Evolutionary conservation across 1,284 basidiomycete genomes (phyloP), one percentile per base, ranked within the genome.

Genomic region (Wallemia ichthyophaga): DNA sequence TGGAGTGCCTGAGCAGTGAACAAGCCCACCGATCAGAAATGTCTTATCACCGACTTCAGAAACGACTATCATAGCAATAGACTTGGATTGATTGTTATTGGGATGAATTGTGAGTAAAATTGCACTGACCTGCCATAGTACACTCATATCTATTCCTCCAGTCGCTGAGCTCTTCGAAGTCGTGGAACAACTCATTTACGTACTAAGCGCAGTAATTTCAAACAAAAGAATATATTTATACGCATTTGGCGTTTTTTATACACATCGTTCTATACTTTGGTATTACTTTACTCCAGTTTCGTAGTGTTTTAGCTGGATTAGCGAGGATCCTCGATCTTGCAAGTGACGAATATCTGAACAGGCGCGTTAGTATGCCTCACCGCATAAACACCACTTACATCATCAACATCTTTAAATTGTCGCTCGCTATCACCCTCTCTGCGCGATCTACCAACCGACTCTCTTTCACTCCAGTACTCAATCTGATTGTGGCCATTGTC

Each of bases 31-130:
- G 57, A 96, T 95, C 61, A 98, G 80, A 69, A 98, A 98, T 0
- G 92, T 98, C 71, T 96, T 96, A 79, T 98, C 94, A 56, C 92
- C 91, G 37, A 89, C 83, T 73, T 91, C 86, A 1, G 84, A 87
- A 67, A 84, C 75, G 55, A 89, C 81, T 64, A 91, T 92, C 81
- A 89, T 87, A 61, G 76, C 68, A 71, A 88, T 86, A 1, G 85
- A 78, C 65, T 85, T 81, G 37, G n/a, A 5, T 11, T 5, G 5
- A 11, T 11, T 13, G 37, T 48, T 48, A 17, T 17, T 48, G 5
- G 5, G 5, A 48, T 48, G n/a, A 21, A 5, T 13, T 5, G 37
- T 19, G n/a, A 17, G 37, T 48, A 13, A 3, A 21, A 5, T 21
- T 3, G 5, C 17, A 17, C 37, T 21, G 9, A 48, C 37, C 37